Base-by-base conservation (phyloP, 2,329 filamentous ascomycete genomes). In the Penicillium janthinellum region DNA sequence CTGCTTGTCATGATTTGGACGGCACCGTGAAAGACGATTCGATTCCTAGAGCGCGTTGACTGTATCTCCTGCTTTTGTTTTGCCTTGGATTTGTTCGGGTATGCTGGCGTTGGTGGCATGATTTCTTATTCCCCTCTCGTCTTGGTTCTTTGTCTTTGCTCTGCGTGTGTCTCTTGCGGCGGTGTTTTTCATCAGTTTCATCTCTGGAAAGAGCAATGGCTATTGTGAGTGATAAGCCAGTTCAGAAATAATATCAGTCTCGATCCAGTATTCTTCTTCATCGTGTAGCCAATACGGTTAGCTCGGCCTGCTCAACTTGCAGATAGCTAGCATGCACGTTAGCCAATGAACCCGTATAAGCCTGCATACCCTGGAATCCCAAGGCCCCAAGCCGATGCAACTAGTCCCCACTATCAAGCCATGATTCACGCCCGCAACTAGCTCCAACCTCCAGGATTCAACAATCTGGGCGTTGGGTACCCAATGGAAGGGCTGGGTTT, bases 41-140 rank as follows among this genome's bases (percentile, higher is more conserved):
- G 38, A 28, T 54, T 54, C 60, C 55, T 60, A 66, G 61, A 61
- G 58, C 66, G 66, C 62, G 61, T 64, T 62, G 66, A 66, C 49
- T 64, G 56, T 61, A 65, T 42, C 8, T 38, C 4, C 7, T 39
- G 7, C 17, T 11, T 15, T 11, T 25, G 22, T 25, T 22, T 20
- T 61, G 54, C 49, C 42, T 57, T 67, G 10, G 55, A 39, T 35
- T 28, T 55, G 60, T 54, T 53, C 34, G 50, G 48, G 58, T 53
- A 50, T 44, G 55, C 57, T 61, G 66, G 66, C 53, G 66, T 66
- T 65, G 64, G 61, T 38, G 62, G 66, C 20, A 56, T 62, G 58
- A 56, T 45, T 58, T 15, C 58, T 61, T 62, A 67, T 68, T 67
- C 66, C 66, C 66, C 65, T 66, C 56, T 65, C 25, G 25, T 28